These are phyloP conservation scores for Suhomyces canberraensis DNA, from an alignment of 805 yeast genomes.

Conservation along the genomic window DNA sequence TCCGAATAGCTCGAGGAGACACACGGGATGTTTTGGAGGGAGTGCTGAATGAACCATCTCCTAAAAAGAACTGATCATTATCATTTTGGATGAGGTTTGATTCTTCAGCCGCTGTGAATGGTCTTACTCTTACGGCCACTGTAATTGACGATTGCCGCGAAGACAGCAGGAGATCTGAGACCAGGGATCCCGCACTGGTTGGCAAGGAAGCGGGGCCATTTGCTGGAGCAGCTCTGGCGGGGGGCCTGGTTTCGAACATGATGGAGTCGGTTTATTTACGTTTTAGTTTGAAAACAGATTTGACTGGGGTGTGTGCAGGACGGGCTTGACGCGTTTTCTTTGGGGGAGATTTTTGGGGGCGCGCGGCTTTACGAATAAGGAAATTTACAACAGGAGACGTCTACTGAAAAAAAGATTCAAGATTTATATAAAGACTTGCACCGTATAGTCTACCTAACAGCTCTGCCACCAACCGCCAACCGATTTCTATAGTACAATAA, in stretches of 20 bases:
- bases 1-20: conserved; percentile 55
- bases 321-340: too few species aligned
- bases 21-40: conserved; percentile 11
- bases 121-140: conserved; percentile 81
- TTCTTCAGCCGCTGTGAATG: conserved; percentile 65
- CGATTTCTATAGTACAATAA: conserved; percentile 1
- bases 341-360: too few species aligned
- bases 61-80: conserved; percentile 42
- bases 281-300: too few species aligned
- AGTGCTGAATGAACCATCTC: conserved; percentile 52
- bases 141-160: conserved; percentile 56
- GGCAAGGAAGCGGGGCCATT: background rate
- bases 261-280: too few species aligned
- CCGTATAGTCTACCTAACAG: too few species aligned
- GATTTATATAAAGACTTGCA: too few species aligned
- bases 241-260: background rate
- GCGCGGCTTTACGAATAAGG: too few species aligned
- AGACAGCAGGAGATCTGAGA: background rate
- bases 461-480: too few species aligned
- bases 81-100: conserved; percentile 42
- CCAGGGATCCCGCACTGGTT: background rate
- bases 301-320: too few species aligned
- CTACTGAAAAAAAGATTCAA: too few species aligned
- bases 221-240: background rate
- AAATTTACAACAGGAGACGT: too few species aligned